Evolutionary conservation across 495 filamentous ascomycete genomes (phyloP), one percentile per base, ranked within the genome.

Genomic region (Darksidea phi): DNA sequence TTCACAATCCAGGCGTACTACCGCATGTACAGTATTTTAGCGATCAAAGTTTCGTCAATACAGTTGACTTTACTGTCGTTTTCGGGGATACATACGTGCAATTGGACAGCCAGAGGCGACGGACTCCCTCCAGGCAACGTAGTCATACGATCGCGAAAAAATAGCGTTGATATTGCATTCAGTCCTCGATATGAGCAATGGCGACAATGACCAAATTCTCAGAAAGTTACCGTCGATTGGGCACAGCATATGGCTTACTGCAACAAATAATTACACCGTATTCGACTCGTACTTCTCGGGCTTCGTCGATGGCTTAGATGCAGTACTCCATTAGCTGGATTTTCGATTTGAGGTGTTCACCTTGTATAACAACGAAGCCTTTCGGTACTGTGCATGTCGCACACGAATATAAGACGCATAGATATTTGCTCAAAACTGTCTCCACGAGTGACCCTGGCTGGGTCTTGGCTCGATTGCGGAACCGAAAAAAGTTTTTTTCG

Each of bases 1-100:
- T 65, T 37, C 57, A 58, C 62, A 68, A 68, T 47, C 66, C 66
- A 34, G 66, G 66, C 21, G 63, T 57, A 45, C 51, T 68, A 2
- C 66, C 57, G 48, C 57, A 61, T 37, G 55, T 45, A 43, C 54
- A 45, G 26, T 64, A 67, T 43, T 64, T 60, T 49, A 36, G 26
- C 41, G 55, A 64, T 45, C 60, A 55, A 52, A 20, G 47, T 13
- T 61, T 60, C 34, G 21, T 34, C 21, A 25, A 48, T 46, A 48
- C 57, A 10, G 46, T 49, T 20, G 36, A 65, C 53, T 43, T 56
- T n/a, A 68, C 66, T 10, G 66, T 65, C 42, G 38, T 68, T 5
- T 65, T 68, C 41, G 61, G 65, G 32, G 58, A 65, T 26, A 51
- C 48, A 20, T 62, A 48, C 48, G 25, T n/a, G 12, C 28, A 62